Evolutionary conservation across 2,329 filamentous ascomycete species (phyloP).

Genomic region (Metarhizium sp.): DNA sequence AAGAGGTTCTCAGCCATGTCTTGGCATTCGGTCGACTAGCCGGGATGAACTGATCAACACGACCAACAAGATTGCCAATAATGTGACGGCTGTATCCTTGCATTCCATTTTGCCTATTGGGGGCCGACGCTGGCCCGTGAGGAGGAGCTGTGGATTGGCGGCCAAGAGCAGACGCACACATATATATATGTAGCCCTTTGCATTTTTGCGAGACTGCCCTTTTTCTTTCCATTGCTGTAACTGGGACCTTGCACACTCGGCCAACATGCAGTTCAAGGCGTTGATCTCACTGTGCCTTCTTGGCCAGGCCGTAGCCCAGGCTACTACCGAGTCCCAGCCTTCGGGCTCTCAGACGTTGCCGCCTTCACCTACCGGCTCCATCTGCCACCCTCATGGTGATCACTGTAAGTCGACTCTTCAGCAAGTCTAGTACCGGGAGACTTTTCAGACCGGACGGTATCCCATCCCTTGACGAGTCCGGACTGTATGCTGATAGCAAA

Average conservation of each 20-base stretch:
- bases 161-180: background rate
- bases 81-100: background rate
- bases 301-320: constrained; percentile 7
- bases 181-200: background rate
- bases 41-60: background rate
- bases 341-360: constrained; percentile 5
- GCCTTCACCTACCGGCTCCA: constrained; percentile 11
- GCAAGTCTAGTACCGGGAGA: no score
- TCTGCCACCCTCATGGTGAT: constrained; percentile 10
- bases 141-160: background rate
- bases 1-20: background rate
- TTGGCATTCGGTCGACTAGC: background rate
- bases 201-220: background rate
- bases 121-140: background rate
- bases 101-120: background rate
- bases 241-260: background rate
- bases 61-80: background rate
- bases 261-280: constrained; percentile 8
- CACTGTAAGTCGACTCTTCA: constrained; percentile 6
- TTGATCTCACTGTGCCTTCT: constrained; percentile 8
- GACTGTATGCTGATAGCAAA: background rate
- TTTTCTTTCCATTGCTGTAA: background rate
- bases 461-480: background rate
- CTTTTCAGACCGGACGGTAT: background rate
- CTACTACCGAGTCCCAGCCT: background rate